Evolutionary conservation across 257 asterid species (phyloP), one percentile per base, ranked within the genome.

Genomic region (Coffea canephora): DNA sequence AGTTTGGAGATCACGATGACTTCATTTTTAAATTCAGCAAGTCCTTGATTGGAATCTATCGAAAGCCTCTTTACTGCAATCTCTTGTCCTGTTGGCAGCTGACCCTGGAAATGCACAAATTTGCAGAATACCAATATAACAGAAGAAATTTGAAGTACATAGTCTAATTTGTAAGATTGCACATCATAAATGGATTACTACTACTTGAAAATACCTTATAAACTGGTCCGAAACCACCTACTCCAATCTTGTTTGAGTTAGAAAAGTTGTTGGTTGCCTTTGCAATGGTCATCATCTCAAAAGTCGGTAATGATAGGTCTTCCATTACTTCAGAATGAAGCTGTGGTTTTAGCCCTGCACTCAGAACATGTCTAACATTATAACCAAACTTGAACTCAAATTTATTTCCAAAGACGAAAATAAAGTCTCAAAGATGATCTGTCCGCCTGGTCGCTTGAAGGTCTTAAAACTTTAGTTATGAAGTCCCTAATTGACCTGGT

Each of bases 31-130:
- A 87, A 87, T 75, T 87, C 89, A 14, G 27, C 50, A 0, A 82
- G 78, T 48, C 91, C 89, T 82, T 88, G 86, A 66, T n/a, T 16
- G 6, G 91, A 82, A 78, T 78, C 59, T 27, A 80, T 23, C 4
- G 88, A 84, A 3, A 85, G 73, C 41, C 82, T 36, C 59, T 85
- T 87, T 15, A 87, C 82, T 13, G 89, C 91, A 45, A 88, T 66
- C 45, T 84, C 78, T 76, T 88, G 84, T 11, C 87, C 89, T 3
- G 76, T 66, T 67, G 83, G 27, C 9, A 74, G 23, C 15, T 67
- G 45, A 11, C 79, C 83, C 79, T 68, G 66, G 6, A 50, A 36
- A 61, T 50, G 41, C 41, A 8, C 15, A 46, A 2, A 16, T 2
- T 21, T 70, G 43, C 36, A 23, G 11, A 4, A 71, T 45, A 2